These are phyloP conservation scores for Periconia sp. DNA, from an alignment of 2,329 filamentous ascomycete genomes.

Conservation along the genomic window DNA sequence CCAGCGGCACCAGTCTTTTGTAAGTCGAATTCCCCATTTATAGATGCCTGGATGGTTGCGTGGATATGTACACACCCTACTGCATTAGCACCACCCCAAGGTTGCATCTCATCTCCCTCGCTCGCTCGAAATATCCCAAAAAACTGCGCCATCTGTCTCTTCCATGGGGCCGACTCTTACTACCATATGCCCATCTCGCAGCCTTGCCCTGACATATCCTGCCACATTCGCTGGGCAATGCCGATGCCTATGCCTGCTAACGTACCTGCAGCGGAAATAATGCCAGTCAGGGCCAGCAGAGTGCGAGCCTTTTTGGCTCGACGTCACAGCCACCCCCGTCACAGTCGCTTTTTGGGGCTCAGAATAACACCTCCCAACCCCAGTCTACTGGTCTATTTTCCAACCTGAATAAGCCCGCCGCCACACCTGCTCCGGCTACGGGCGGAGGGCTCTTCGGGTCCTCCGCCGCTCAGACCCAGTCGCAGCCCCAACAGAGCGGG, in stretches of 20 bases:
- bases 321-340: conserved; percentile 2
- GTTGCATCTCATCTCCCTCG: neutral
- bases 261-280: conserved; percentile 32
- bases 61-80: neutral
- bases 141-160: conserved; percentile 10
- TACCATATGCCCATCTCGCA: neutral
- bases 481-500: conserved; percentile 27
- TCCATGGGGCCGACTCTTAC: neutral
- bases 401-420: conserved; percentile 36
- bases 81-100: conserved; percentile 2
- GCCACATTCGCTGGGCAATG: neutral
- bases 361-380: conserved; percentile 21
- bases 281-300: conserved; percentile 28
- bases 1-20: conserved; percentile 51
- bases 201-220: neutral
- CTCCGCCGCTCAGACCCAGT: conserved; percentile 31
- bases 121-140: conserved; percentile 1
- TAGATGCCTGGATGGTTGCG: neutral
- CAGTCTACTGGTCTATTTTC: conserved; percentile 41
- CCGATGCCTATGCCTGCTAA: conserved; percentile 25
- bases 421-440: conserved; percentile 18
- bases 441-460: conserved; percentile 39
- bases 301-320: conserved; percentile 31
- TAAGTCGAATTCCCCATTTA: conserved; percentile 34
- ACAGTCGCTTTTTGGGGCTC: too few relatives aligned